A percentile compares a stretch with the other conserved stretches of the same genome.
Evolutionary conservation across 2,329 filamentous ascomycete species (phyloP).

Genomic region (Colletotrichum brevisporum): DNA sequence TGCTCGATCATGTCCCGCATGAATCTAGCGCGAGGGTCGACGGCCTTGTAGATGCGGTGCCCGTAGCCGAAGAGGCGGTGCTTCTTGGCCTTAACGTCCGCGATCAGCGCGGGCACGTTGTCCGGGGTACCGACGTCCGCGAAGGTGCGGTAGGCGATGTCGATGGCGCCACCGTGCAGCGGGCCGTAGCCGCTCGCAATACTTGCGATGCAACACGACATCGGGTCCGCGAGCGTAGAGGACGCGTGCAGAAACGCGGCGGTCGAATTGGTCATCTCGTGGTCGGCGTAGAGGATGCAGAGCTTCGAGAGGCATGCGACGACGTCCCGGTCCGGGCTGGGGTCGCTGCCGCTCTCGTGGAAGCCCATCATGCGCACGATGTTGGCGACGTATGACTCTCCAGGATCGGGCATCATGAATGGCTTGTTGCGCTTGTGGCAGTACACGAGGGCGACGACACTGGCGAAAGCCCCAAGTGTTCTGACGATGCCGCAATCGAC

Average conservation of each 20-base stretch:
- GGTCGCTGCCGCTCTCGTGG: neutral
- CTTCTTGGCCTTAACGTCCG: constrained; percentile 57
- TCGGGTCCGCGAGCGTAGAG: constrained; percentile 62
- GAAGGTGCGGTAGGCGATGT: constrained; percentile 60
- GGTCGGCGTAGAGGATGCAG: constrained; percentile 62
- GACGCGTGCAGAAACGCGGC: constrained; percentile 61
- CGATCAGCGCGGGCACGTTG: constrained; percentile 55
- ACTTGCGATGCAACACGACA: constrained; percentile 55
- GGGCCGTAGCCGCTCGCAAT: constrained; percentile 21
- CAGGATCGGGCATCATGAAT: constrained; percentile 50
- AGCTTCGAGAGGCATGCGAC: constrained; percentile 48
- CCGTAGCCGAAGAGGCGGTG: constrained; percentile 60
- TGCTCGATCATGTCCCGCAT: constrained; percentile 48
- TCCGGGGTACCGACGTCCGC: constrained; percentile 53
- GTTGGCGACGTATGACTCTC: constrained; percentile 57
- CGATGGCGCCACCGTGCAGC: constrained; percentile 64
- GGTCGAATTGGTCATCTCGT: constrained; percentile 65
- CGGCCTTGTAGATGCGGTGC: constrained; percentile 54
- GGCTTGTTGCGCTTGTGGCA: constrained; percentile 54
- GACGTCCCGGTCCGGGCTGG: constrained; percentile 27
- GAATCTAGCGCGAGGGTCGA: constrained; percentile 53
- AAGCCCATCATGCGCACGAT: constrained; percentile 49
- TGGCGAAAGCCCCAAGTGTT: constrained; percentile 15
- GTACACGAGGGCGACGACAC: constrained; percentile 43
- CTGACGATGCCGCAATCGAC: constrained; percentile 18